These are phyloP conservation scores for Suillus bovinus DNA, from an alignment of 768 basidiomycete genomes.

Conservation along the genomic window DNA sequence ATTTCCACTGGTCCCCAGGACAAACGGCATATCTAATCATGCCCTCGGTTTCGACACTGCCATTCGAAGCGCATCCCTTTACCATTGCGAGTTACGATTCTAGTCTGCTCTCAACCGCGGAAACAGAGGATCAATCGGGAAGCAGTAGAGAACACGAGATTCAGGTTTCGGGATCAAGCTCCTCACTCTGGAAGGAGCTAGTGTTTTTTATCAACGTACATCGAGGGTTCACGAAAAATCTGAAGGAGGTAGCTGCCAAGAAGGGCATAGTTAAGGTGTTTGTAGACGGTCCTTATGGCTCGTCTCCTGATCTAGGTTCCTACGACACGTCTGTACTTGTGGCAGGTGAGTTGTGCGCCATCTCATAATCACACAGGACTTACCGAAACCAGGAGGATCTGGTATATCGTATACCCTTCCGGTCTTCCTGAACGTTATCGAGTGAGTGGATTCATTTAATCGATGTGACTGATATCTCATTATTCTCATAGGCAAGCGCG, in stretches of 20 bases:
- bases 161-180: neutral
- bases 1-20: slow-evolving; percentile 54
- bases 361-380: neutral
- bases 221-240: slow-evolving; percentile 57
- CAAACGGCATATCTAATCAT: slow-evolving; percentile 55
- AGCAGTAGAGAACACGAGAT: no score
- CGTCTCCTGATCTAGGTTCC: slow-evolving; percentile 38
- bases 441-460: slow-evolving; percentile 29
- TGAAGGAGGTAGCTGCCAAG: slow-evolving; percentile 36
- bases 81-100: slow-evolving; percentile 50
- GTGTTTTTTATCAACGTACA: slow-evolving; percentile 62
- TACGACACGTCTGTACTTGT: slow-evolving; percentile 51
- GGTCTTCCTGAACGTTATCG: slow-evolving; percentile 41
- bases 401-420: slow-evolving; percentile 50
- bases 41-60: slow-evolving; percentile 43
- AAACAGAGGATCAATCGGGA: no score
- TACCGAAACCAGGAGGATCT: slow-evolving; percentile 41
- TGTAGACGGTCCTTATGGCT: slow-evolving; percentile 62
- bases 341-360: slow-evolving; percentile 38
- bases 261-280: slow-evolving; percentile 42
- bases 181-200: slow-evolving; percentile 39
- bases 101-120: slow-evolving; percentile 13
- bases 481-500: slow-evolving; percentile 20
- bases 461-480: neutral
- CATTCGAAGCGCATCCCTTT: slow-evolving; percentile 61